A percentile compares a stretch with the other conserved stretches of the same genome.
These are phyloP conservation scores for Glomus cerebriforme DNA, from an alignment of 192 early-diverging fungal species.

Conservation along the genomic window DNA sequence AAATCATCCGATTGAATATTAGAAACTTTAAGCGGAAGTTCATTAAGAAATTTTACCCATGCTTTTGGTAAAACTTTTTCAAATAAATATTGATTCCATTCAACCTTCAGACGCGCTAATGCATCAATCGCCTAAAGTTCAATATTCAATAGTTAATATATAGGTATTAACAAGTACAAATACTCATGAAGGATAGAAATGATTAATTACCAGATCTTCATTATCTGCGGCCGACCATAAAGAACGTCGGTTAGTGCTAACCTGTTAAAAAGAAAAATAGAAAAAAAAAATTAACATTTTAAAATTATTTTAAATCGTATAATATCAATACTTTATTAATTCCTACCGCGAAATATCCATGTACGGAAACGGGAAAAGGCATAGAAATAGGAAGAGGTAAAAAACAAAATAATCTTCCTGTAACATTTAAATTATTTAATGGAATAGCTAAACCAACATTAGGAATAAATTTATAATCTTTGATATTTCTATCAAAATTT, in stretches of 20 bases:
- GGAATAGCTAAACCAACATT: constrained; percentile 42
- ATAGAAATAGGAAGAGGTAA: constrained; percentile 38
- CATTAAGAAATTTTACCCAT: not conserved
- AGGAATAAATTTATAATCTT: constrained; percentile 30
- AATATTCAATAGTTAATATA: not conserved
- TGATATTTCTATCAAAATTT: constrained; percentile 10
- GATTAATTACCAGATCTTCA: not conserved
- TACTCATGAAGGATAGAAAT: not conserved
- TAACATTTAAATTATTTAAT: not conserved
- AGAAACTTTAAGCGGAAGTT: not conserved
- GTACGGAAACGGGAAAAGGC: constrained; percentile 40
- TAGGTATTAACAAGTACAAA: not conserved
- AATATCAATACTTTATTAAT: too few species aligned
- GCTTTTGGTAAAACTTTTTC: not conserved
- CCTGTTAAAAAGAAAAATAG: not conserved
- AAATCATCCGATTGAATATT: not conserved
- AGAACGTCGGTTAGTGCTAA: not conserved
- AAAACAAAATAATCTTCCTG: constrained; percentile 42
- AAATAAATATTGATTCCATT: not conserved
- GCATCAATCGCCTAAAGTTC: not conserved
- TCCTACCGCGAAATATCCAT: constrained; percentile 43
- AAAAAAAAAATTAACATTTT: too few species aligned
- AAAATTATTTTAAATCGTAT: too few species aligned
- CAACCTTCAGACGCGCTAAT: not conserved
- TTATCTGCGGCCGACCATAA: not conserved